Conservation (phyloP, 352 stramenopile species). For the Pythium periplocum region DNA sequence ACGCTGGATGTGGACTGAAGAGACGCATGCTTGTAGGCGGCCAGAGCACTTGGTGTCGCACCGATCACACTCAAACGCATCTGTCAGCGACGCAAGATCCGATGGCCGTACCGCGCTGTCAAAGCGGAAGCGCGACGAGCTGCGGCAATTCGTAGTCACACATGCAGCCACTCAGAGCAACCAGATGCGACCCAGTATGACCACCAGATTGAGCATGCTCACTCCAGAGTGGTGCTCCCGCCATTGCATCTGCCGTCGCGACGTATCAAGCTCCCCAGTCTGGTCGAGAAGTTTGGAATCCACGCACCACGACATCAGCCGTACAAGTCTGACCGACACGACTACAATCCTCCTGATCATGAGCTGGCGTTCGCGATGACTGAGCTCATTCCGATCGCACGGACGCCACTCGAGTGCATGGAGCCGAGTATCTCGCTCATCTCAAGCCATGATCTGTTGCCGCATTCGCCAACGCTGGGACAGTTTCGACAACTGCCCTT, state of each 20-base stretch:
- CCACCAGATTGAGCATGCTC: too few species aligned
- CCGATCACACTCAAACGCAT: slow-evolving; percentile 68
- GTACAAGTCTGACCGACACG: too few species aligned
- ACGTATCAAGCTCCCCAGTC: not conserved
- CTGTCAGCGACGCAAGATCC: slow-evolving; percentile 35
- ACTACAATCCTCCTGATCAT: not conserved
- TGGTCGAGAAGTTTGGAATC: not conserved
- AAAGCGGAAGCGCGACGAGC: not conserved
- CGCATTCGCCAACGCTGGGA: too few species aligned
- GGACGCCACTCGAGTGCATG: not conserved
- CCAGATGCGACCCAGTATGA: too few species aligned
- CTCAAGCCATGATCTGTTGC: too few species aligned
- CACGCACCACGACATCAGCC: not conserved
- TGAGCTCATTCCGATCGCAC: not conserved
- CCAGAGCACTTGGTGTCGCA: slow-evolving; percentile 29
- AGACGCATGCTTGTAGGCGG: slow-evolving; percentile 17
- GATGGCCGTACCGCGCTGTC: slow-evolving; percentile 33
- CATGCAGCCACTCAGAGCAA: too few species aligned
- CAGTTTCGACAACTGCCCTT: too few species aligned
- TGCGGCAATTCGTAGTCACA: not conserved
- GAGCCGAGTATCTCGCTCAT: too few species aligned
- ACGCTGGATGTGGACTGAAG: not conserved
- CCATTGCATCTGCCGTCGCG: too few species aligned
- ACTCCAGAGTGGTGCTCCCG: too few species aligned
- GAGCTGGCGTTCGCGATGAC: not conserved